Base-by-base conservation (phyloP, 257 asterid species). In the Penstemon davidsonii region DNA sequence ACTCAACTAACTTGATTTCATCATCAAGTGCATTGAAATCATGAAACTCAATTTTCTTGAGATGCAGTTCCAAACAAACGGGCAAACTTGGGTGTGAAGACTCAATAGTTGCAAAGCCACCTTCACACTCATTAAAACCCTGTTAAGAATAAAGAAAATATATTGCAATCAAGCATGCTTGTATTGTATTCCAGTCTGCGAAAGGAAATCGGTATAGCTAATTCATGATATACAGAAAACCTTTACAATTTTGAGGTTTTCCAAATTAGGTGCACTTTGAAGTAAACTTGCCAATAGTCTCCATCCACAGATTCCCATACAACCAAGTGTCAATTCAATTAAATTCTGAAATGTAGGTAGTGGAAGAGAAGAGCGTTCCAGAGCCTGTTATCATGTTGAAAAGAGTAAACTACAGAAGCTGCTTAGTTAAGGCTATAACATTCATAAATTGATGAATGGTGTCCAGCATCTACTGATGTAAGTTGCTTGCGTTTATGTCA, bases 301-400 rank as follows among this genome's bases (percentile, higher is more conserved):
- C 56, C 68, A 62, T 42, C 40, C 50, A 40, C 4, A 8, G 36
- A 0, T 3, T 44, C 33, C 8, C 11, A 61, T 1, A 56, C 25
- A 2, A 10, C 42, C 42, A 9, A 62, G 56, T 25, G 5, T 19
- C 13, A 46, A 10, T 9, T 1, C 1, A 33, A 15, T 62, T 19
- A 62, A 46, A 46, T 62, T 62, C 40, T 62, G 55, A 62, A 62
- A 62, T 36, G 2, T 8, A 43, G 67, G 55, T 5, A 62, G 19
- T 15, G 2, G 55, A 0, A 15, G 5, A 9, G 15, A 45, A 1
- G n/a, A 0, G 4, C 5, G 55, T 4, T 45, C 19, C 55, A 62
- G 42, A 44, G 39, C 67, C 55, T 62, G 67, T 25, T 43, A 62
- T 41, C 55, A 44, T 15, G 33, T 6, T n/a, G 7, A 12, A 6